A percentile compares a stretch with the other conserved stretches of the same genome.
Conservation (phyloP, 1,139 yeast genomes). For the Sugiyamaella grinbergsii region DNA sequence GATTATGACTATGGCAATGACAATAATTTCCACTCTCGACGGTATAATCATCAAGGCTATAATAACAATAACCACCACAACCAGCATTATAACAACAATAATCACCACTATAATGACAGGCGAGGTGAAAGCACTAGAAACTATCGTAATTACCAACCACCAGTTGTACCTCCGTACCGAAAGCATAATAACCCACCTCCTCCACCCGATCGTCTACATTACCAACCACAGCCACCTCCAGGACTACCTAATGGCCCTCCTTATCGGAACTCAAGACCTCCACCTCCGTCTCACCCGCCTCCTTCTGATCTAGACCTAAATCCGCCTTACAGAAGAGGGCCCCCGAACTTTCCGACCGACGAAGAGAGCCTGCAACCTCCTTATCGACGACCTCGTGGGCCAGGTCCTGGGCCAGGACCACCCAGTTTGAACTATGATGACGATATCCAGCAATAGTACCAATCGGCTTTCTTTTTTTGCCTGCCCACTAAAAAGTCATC, state of each 20-base stretch:
- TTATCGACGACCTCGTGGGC: slow-evolving; percentile 15
- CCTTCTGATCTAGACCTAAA: neutral
- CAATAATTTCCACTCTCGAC: slow-evolving; percentile 12
- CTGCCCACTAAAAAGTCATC: no score
- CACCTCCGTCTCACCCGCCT: slow-evolving; percentile 9
- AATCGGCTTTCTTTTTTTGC: neutral
- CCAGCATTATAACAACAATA: slow-evolving; percentile 6
- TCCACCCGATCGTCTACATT: slow-evolving; percentile 4
- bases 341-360: neutral
- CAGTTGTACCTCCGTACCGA: slow-evolving; percentile 11
- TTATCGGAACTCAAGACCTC: slow-evolving; percentile 20
- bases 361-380: slow-evolving; percentile 20
- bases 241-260: slow-evolving; percentile 24
- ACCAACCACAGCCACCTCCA: slow-evolving; percentile 18
- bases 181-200: slow-evolving; percentile 1
- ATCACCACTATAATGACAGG: slow-evolving; percentile 1
- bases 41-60: slow-evolving; percentile 8
- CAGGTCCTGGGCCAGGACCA: slow-evolving; percentile 8
- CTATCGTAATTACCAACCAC: slow-evolving; percentile 11
- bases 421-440: slow-evolving; percentile 21
- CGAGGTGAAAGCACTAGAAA: neutral
- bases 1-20: slow-evolving; percentile 15
- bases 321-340: slow-evolving; percentile 19
- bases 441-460: slow-evolving; percentile 6
- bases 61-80: no score